Evolutionary conservation across 2,329 filamentous ascomycete genomes (phyloP).

Genomic region (Aspergillus hiratsukae): DNA sequence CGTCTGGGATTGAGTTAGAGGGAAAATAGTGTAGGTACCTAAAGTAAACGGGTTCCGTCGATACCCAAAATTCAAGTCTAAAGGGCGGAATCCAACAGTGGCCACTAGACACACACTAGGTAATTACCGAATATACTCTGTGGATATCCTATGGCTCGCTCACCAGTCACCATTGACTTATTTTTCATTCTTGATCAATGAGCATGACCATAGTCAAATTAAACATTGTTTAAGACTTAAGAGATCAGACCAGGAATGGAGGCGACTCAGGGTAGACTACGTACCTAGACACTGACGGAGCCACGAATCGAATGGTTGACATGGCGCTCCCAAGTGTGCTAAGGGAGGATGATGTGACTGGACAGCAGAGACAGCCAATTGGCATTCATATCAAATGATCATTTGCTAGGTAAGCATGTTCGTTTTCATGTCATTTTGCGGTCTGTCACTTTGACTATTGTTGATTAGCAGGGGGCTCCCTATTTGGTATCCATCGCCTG

Average conservation of each 20-base stretch:
- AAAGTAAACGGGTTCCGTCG: conserved; percentile 8
- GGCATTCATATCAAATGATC: neutral
- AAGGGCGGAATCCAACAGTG: conserved; percentile 2
- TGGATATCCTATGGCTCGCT: neutral
- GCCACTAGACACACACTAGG: neutral
- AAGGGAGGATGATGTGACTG: neutral
- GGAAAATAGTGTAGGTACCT: neutral
- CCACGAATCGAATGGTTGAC: too few relatives aligned
- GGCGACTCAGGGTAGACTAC: neutral
- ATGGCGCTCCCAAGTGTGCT: too few relatives aligned
- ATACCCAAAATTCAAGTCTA: conserved; percentile 12
- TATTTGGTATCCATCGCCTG: neutral
- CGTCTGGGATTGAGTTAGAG: neutral
- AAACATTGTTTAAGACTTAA: neutral
- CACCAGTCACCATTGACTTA: neutral
- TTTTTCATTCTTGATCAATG: neutral
- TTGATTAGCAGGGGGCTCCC: conserved; percentile 1
- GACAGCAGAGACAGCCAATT: neutral
- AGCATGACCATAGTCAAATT: neutral
- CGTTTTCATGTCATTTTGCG: neutral
- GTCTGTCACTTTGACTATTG: neutral
- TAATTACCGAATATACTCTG: neutral
- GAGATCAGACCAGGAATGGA: neutral
- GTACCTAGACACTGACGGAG: neutral
- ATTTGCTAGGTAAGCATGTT: neutral